Evolutionary conservation across 257 asterid genomes (phyloP).

Genomic region (Penstemon eatonii): DNA sequence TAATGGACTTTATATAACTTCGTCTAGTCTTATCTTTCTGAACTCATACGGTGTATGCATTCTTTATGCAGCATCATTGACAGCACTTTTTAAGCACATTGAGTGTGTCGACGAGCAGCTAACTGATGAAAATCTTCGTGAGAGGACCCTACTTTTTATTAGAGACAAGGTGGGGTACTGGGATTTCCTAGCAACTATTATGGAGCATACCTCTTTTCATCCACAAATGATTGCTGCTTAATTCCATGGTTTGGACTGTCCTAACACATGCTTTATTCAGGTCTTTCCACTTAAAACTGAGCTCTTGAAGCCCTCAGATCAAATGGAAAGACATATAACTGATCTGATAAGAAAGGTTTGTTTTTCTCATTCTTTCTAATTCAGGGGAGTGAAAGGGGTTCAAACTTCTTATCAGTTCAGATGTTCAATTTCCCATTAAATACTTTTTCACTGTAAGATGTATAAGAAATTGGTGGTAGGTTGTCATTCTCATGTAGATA

Average conservation of each 20-base stretch:
- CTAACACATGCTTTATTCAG: constrained; percentile 39
- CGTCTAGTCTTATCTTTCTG: constrained; percentile 11
- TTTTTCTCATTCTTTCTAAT: constrained; percentile 20
- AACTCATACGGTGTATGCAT: constrained; percentile 23
- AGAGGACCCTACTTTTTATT: constrained; percentile 76
- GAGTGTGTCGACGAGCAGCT: constrained; percentile 88
- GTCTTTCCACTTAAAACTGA: constrained; percentile 89
- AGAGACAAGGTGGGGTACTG: constrained; percentile 69
- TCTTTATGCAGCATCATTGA: constrained; percentile 70
- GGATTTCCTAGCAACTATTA: constrained; percentile 22
- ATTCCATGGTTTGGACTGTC: not conserved
- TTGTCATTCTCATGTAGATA: constrained; percentile 15
- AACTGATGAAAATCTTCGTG: constrained; percentile 91
- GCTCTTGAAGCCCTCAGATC: constrained; percentile 76
- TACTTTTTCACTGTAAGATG: not conserved
- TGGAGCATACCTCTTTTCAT: constrained; percentile 4
- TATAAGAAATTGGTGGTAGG: constrained; percentile 4
- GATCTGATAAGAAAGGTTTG: constrained; percentile 77
- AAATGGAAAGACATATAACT: constrained; percentile 95
- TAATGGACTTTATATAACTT: constrained; percentile 24
- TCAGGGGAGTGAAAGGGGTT: constrained; percentile 9
- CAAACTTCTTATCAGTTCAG: not conserved
- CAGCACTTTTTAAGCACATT: constrained; percentile 88
- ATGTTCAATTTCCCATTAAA: constrained; percentile 17
- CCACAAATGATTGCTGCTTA: constrained; percentile 12